phyloP scores from a whole-genome alignment of 2,329 filamentous ascomycete species.

The Aspergillus ruber region DNA sequence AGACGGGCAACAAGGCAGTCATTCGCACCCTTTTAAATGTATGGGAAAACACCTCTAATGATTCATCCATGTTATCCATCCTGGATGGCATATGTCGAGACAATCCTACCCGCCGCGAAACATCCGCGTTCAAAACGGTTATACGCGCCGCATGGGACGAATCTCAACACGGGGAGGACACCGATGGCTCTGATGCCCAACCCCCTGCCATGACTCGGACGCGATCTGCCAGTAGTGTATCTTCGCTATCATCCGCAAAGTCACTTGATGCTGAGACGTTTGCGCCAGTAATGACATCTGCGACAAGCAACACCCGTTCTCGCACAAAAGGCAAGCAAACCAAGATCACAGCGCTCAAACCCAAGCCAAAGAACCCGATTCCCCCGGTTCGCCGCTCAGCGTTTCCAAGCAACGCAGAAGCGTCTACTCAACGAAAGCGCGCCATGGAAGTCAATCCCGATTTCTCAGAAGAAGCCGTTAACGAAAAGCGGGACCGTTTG shows the following conservation, averaged over 20 bases:
- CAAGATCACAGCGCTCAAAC: conserved; percentile 14
- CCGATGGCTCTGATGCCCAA: conserved; percentile 2
- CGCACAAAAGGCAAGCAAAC: conserved; percentile 17
- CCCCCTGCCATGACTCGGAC: conserved; percentile 11
- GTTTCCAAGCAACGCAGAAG: conserved; percentile 16
- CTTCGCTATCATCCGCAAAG: conserved; percentile 35
- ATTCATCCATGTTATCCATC: conserved; percentile 26
- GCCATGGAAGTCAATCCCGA: conserved; percentile 24
- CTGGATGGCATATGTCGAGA: conserved; percentile 23
- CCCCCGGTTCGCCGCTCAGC: conserved; percentile 9
- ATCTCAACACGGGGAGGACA: conserved; percentile 9
- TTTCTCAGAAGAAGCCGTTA: conserved; percentile 18
- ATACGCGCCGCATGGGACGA: conserved; percentile 24
- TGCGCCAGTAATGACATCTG: conserved; percentile 16
- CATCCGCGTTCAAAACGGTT: conserved; percentile 23
- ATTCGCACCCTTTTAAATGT: conserved; percentile 22
- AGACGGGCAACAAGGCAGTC: conserved; percentile 22
- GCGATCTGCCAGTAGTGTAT: conserved; percentile 24
- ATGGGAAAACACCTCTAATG: conserved; percentile 21
- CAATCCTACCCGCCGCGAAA: conserved; percentile 19
- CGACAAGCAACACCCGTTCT: conserved; percentile 8
- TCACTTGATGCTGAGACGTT: conserved; percentile 31
- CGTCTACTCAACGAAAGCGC: conserved; percentile 20
- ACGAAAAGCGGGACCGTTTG: conserved; percentile 21
- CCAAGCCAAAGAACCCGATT: conserved; percentile 13